Conservation (phyloP, 2,329 filamentous ascomycete species). For the Pseudocercospora cruenta region DNA sequence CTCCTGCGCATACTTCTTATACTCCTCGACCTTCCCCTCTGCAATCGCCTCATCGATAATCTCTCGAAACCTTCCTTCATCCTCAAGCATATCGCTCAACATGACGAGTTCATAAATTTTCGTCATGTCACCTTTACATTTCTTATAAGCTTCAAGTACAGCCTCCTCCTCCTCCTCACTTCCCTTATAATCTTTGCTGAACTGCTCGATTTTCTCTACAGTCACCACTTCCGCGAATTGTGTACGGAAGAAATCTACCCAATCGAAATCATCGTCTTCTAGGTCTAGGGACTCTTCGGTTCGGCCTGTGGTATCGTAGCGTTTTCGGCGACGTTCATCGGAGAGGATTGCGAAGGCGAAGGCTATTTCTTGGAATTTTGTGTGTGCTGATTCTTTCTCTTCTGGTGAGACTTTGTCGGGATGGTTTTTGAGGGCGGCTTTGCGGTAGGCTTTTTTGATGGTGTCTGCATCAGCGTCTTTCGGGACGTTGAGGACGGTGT, state of each 20-base stretch:
- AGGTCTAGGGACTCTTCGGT: conserved; percentile 75
- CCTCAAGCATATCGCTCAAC: conserved; percentile 78
- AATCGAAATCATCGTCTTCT: conserved; percentile 73
- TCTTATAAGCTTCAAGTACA: conserved; percentile 74
- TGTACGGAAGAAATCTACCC: conserved; percentile 84
- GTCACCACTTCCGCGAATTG: conserved; percentile 81
- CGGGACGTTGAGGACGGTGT: conserved; percentile 74
- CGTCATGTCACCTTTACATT: conserved; percentile 74
- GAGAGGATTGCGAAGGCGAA: conserved; percentile 94
- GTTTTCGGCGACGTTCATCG: conserved; percentile 75
- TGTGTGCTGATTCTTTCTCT: conserved; percentile 72
- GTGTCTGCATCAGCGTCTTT: conserved; percentile 71
- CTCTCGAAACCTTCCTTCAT: conserved; percentile 80
- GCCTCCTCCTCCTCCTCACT: conserved; percentile 84
- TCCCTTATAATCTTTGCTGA: conserved; percentile 70
- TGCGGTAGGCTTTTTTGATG: conserved; percentile 89
- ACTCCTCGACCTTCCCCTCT: conserved; percentile 67
- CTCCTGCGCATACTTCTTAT: conserved; percentile 73
- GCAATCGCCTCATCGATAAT: conserved; percentile 83
- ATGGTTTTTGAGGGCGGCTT: conserved; percentile 83
- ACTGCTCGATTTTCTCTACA: conserved; percentile 63
- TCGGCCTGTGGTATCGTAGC: conserved; percentile 88
- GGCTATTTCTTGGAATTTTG: conserved; percentile 84
- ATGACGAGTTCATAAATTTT: conserved; percentile 80
- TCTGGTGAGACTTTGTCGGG: conserved; percentile 60